Evolutionary conservation across 495 filamentous ascomycete species (phyloP).

Genomic region (Podospora tetraspora): DNA sequence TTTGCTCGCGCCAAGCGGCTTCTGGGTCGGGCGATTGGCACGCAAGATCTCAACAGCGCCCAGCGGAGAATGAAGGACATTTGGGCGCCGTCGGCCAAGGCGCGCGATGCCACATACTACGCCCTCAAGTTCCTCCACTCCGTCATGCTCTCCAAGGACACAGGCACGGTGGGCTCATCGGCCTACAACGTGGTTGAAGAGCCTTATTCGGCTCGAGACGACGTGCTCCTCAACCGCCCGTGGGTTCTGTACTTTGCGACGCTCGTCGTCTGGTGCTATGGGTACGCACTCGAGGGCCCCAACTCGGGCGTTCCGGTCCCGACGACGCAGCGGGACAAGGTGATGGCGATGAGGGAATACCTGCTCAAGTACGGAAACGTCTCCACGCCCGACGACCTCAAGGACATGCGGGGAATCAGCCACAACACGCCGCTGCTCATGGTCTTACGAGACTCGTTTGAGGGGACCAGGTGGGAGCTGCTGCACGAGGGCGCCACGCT

Average conservation of each 20-base stretch:
- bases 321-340: conserved; percentile 56
- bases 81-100: conserved; percentile 90
- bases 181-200: conserved; percentile 32
- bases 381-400: conserved; percentile 74
- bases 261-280: conserved; percentile 92
- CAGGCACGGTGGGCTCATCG: conserved; percentile 28
- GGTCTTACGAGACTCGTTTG: conserved; percentile 75
- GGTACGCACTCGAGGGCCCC: conserved; percentile 83
- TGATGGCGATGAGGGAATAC: conserved; percentile 74
- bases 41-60: conserved; percentile 72
- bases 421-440: conserved; percentile 76
- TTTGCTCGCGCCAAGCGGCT: conserved; percentile 82
- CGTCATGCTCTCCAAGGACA: conserved; percentile 60
- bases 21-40: conserved; percentile 78
- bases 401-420: conserved; percentile 69
- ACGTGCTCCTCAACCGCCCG: conserved; percentile 83
- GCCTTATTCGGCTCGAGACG: conserved; percentile 76
- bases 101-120: conserved; percentile 90
- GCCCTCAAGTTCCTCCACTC: conserved; percentile 80
- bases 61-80: conserved; percentile 78
- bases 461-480: conserved; percentile 83
- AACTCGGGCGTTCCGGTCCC: conserved; percentile 47
- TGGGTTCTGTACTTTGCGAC: conserved; percentile 97
- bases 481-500: conserved; percentile 78
- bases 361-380: conserved; percentile 68